A percentile compares a stretch with the other conserved stretches of the same genome.
phyloP scores from a whole-genome alignment of 1,139 yeast species.

The Debaryomycetaceae sp. region DNA sequence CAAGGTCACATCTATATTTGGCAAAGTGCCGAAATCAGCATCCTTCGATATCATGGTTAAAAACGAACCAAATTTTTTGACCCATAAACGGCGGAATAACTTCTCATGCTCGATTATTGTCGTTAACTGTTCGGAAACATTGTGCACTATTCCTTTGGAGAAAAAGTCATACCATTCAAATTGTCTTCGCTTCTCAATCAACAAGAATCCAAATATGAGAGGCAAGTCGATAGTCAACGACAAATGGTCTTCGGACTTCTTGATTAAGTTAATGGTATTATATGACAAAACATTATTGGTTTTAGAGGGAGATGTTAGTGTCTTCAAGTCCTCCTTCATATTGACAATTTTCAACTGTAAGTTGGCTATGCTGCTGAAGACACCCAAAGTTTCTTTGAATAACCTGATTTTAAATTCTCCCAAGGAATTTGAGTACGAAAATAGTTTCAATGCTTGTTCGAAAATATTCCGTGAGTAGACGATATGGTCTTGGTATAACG shows the following conservation, averaged over 20 bases:
- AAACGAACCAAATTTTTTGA: constrained; percentile 52
- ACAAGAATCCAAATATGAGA: constrained; percentile 69
- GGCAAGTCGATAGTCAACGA: constrained; percentile 73
- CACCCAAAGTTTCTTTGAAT: constrained; percentile 17
- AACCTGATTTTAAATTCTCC: constrained; percentile 26
- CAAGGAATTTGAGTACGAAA: constrained; percentile 14
- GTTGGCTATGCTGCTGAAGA: constrained; percentile 33
- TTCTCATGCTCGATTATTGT: constrained; percentile 58
- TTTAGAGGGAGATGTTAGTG: constrained; percentile 11
- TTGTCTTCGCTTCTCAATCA: constrained; percentile 70
- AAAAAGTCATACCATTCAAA: constrained; percentile 61
- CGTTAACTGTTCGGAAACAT: constrained; percentile 59
- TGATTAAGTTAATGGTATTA: constrained; percentile 27
- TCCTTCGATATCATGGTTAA: constrained; percentile 30
- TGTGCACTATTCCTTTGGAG: constrained; percentile 46
- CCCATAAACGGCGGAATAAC: constrained; percentile 60
- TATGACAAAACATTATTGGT: constrained; percentile 12
- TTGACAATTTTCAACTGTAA: constrained; percentile 41
- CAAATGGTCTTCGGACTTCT: constrained; percentile 42
- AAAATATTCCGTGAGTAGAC: constrained; percentile 12
- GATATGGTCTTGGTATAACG: constrained; percentile 16
- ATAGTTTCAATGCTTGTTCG: constrained; percentile 12
- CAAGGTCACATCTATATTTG: constrained; percentile 41
- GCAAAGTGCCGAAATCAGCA: constrained; percentile 21
- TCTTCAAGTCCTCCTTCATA: constrained; percentile 28